These are phyloP conservation scores for Wickerhamomyces canadensis DNA, from an alignment of 805 yeast genomes.

Conservation along the genomic window DNA sequence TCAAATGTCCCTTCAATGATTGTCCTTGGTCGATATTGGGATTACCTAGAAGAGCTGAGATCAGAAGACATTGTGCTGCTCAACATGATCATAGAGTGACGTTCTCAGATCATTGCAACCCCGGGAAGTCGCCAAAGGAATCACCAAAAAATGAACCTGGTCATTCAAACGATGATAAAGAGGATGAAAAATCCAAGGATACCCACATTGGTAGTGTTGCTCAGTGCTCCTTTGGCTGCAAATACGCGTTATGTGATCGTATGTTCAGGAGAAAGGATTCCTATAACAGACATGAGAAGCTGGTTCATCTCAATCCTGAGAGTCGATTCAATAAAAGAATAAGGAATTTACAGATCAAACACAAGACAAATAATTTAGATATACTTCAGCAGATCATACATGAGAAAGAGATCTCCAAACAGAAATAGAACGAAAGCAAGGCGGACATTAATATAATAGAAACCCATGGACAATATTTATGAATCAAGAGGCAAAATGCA, in stretches of 20 bases:
- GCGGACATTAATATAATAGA: too few relatives aligned
- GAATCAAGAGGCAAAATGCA: too few relatives aligned
- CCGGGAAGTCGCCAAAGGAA: too few relatives aligned
- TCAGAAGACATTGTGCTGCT: constrained; percentile 43
- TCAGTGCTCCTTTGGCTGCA: constrained; percentile 19
- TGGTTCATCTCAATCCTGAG: constrained; percentile 40
- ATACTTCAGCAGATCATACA: not conserved
- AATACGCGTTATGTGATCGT: constrained; percentile 37
- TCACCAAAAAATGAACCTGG: too few relatives aligned
- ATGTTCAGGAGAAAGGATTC: constrained; percentile 49
- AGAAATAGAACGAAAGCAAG: too few relatives aligned
- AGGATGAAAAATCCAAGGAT: constrained; percentile 2
- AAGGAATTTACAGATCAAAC: not conserved
- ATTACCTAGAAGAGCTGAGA: constrained; percentile 41
- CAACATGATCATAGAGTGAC: too few relatives aligned
- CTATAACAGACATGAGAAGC: constrained; percentile 43
- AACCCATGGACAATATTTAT: too few relatives aligned
- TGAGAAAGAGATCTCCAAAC: not conserved
- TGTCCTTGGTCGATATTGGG: constrained; percentile 49
- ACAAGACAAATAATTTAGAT: not conserved
- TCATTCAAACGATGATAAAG: too few relatives aligned
- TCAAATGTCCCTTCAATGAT: constrained; percentile 38
- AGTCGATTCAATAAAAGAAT: constrained; percentile 36
- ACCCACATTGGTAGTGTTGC: not conserved
- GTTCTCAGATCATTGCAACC: too few relatives aligned